Percentiles rank a stretch among this genome's conserved stretches.
Conservation (phyloP, 331 rosid genomes). For the Acacia pycnantha region DNA sequence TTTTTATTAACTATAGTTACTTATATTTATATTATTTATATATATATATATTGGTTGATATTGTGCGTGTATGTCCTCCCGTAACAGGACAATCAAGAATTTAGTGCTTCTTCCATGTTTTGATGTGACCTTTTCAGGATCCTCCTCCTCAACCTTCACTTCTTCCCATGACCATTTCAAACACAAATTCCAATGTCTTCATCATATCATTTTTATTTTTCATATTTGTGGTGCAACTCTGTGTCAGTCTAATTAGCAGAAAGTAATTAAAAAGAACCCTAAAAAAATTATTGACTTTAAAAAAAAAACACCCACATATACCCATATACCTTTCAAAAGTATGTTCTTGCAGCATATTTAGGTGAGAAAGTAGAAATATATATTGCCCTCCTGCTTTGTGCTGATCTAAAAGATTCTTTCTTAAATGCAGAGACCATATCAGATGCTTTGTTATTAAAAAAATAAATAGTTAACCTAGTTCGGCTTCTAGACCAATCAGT, state of each 20-base stretch:
- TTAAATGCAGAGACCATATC: not conserved
- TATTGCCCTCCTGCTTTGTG: not conserved
- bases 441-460: conserved; percentile 26
- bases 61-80: conserved; percentile 49
- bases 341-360: not conserved
- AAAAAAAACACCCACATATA: not conserved
- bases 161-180: conserved; percentile 51
- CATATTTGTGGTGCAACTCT: not conserved
- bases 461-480: conserved; percentile 10
- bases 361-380: conserved; percentile 22
- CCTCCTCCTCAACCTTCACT: conserved; percentile 25
- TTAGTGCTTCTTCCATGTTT: conserved; percentile 42
- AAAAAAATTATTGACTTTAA: not conserved
- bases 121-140: conserved; percentile 48
- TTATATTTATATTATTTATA: not conserved
- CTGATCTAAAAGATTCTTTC: conserved; percentile 9
- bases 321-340: not conserved
- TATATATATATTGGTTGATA: not conserved
- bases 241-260: not conserved
- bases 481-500: conserved; percentile 20
- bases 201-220: not conserved
- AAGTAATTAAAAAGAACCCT: not conserved
- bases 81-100: conserved; percentile 56
- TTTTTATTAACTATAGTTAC: conserved; percentile 15
- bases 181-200: conserved; percentile 32